Evolutionary conservation across 108 stramenopile genomes (phyloP).

Genomic region (Cyclotella baltica): DNA sequence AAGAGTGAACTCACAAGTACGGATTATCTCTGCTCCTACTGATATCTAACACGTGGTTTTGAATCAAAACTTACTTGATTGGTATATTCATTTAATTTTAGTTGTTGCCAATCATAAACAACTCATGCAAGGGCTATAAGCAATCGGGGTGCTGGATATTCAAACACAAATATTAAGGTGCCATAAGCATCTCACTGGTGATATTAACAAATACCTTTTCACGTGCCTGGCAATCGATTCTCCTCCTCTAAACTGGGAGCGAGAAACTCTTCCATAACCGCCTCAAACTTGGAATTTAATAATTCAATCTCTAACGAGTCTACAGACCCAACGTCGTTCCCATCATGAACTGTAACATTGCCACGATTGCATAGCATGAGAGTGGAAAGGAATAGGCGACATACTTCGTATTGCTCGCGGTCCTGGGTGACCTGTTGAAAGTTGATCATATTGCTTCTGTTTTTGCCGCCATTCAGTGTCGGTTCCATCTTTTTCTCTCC

Average conservation of each 20-base stretch:
- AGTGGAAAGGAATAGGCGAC: slow-evolving; percentile 94
- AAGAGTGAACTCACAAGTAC: no score
- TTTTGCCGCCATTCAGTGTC: slow-evolving; percentile 39
- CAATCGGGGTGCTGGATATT: no score
- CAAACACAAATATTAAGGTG: no score
- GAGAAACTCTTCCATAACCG: slow-evolving; percentile 80
- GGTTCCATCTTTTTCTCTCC: slow-evolving; percentile 48
- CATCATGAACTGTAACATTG: slow-evolving; percentile 79
- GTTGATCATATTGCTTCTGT: slow-evolving; percentile 36
- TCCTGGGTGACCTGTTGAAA: slow-evolving; percentile 39
- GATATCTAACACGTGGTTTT: no score
- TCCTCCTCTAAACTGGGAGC: slow-evolving; percentile 55
- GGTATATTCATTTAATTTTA: no score
- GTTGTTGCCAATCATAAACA: no score
- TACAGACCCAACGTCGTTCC: slow-evolving; percentile 41
- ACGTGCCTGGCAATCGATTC: neutral
- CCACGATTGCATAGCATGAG: slow-evolving; percentile 95
- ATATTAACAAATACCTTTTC: no score
- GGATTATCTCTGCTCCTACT: no score
- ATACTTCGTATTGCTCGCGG: slow-evolving; percentile 87
- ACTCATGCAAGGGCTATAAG: no score
- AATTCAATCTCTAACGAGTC: slow-evolving; percentile 80
- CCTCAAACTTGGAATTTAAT: slow-evolving; percentile 54
- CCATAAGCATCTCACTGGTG: no score
- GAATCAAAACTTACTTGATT: no score